These are phyloP conservation scores for Gastrodia elata DNA, from an alignment of 106 monocot genomes.

Conservation along the genomic window DNA sequence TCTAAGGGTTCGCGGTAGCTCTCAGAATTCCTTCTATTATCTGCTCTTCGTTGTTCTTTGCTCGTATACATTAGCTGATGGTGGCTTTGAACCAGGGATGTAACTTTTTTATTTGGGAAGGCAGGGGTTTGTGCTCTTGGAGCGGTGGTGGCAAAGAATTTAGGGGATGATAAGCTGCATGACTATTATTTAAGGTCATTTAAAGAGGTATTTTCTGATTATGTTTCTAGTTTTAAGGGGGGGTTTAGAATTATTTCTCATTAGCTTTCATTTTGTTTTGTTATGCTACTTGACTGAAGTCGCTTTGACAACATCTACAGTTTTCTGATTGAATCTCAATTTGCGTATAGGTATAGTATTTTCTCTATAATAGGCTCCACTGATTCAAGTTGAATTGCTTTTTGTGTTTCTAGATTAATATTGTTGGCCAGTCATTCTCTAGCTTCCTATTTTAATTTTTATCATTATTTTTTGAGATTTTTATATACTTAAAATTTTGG, in stretches of 20 bases:
- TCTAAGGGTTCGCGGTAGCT: conserved; percentile 37
- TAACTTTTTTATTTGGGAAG: conserved; percentile 72
- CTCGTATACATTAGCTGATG: neutral
- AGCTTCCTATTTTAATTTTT: no score
- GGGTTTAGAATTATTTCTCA: neutral
- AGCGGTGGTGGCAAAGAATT: conserved; percentile 54
- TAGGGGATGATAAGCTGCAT: conserved; percentile 36
- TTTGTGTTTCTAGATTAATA: neutral
- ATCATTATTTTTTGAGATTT: no score
- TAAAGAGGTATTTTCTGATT: conserved; percentile 36
- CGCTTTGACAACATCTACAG: neutral
- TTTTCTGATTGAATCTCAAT: neutral
- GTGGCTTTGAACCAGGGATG: conserved; percentile 26
- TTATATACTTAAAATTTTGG: no score
- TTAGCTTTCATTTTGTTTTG: neutral
- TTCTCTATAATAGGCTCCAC: neutral
- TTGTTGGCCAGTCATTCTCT: neutral
- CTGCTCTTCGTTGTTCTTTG: neutral
- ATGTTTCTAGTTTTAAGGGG: neutral
- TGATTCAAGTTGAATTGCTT: neutral
- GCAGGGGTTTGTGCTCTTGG: conserved; percentile 93
- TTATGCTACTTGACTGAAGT: neutral
- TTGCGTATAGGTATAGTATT: neutral
- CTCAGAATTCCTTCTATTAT: neutral
- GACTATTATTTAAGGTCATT: conserved; percentile 63